Evolutionary conservation across 345 rosid genomes (phyloP).

Genomic region (Salix koriyanagi): DNA sequence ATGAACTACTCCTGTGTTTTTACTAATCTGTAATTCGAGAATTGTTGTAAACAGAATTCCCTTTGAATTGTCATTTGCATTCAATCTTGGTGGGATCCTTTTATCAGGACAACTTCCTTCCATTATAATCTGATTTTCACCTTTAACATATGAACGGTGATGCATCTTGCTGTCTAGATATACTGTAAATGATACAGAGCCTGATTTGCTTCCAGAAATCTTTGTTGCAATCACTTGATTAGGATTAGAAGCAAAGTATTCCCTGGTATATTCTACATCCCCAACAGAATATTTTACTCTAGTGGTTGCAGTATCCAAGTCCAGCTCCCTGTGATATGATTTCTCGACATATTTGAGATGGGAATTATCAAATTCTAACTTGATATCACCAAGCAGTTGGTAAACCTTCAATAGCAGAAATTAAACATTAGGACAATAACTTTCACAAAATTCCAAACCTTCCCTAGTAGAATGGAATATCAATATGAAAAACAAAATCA

Average conservation of each 20-base stretch:
- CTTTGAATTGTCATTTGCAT: constrained; percentile 39
- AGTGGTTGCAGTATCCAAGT: constrained; percentile 76
- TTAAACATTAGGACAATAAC: constrained; percentile 1
- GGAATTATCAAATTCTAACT: constrained; percentile 65
- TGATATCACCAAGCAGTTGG: constrained; percentile 81
- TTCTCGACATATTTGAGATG: constrained; percentile 57
- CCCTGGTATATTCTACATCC: constrained; percentile 54
- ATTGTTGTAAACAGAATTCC: constrained; percentile 67
- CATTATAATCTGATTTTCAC: constrained; percentile 53
- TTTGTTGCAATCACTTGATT: constrained; percentile 65
- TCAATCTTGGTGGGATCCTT: constrained; percentile 49
- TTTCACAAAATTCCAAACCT: background rate
- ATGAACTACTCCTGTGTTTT: constrained; percentile 40
- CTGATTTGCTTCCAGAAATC: constrained; percentile 57
- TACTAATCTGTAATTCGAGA: constrained; percentile 64
- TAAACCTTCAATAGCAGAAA: constrained; percentile 51
- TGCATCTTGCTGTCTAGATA: constrained; percentile 58
- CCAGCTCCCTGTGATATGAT: constrained; percentile 81
- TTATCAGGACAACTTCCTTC: constrained; percentile 66
- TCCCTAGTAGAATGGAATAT: background rate
- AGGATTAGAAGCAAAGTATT: constrained; percentile 68
- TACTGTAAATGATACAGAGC: constrained; percentile 60
- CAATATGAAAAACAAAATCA: background rate
- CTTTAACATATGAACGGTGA: constrained; percentile 47
- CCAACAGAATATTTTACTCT: constrained; percentile 62